phyloP scores from a whole-genome alignment of 2,329 filamentous ascomycete genomes.

The Chalaropsis thielavioides region DNA sequence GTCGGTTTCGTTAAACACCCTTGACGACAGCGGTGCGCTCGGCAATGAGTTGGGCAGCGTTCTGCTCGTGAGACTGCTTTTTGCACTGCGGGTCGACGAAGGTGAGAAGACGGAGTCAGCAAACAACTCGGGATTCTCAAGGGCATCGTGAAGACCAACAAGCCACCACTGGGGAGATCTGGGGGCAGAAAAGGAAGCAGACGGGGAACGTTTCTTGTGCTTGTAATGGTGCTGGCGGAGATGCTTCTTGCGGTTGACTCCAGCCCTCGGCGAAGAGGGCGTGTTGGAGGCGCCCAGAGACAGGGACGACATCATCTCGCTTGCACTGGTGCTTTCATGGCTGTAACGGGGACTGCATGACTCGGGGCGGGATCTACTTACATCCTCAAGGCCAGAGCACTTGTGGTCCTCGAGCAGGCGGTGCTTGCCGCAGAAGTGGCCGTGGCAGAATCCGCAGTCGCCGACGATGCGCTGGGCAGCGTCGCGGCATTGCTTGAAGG shows the following conservation, averaged over 20 bases:
- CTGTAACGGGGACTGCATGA: neutral
- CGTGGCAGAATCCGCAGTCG: slow-evolving; percentile 88
- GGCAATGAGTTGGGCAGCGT: slow-evolving; percentile 78
- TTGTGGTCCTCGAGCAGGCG: slow-evolving; percentile 86
- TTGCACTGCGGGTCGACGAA: slow-evolving; percentile 52
- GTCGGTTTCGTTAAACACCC: slow-evolving; percentile 48
- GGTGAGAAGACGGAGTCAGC: slow-evolving; percentile 24
- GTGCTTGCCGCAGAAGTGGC: slow-evolving; percentile 91
- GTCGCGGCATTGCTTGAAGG: slow-evolving; percentile 77
- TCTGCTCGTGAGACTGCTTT: slow-evolving; percentile 89
- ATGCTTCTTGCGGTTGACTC: neutral
- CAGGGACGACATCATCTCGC: neutral
- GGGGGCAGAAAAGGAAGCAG: slow-evolving; percentile 11
- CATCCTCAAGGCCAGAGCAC: slow-evolving; percentile 81
- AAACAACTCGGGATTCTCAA: slow-evolving; percentile 24
- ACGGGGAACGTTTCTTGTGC: slow-evolving; percentile 10
- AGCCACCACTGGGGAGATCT: slow-evolving; percentile 25
- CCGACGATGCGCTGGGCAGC: slow-evolving; percentile 85
- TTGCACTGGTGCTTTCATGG: neutral
- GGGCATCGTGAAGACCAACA: slow-evolving; percentile 28
- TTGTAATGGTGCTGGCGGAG: neutral
- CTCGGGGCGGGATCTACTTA: slow-evolving; percentile 29
- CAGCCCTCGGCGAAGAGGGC: neutral
- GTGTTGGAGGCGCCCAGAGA: neutral
- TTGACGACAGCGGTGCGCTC: slow-evolving; percentile 91